Conservation (phyloP, 2,329 filamentous ascomycete genomes). For the Colletotrichum scovillei region DNA sequence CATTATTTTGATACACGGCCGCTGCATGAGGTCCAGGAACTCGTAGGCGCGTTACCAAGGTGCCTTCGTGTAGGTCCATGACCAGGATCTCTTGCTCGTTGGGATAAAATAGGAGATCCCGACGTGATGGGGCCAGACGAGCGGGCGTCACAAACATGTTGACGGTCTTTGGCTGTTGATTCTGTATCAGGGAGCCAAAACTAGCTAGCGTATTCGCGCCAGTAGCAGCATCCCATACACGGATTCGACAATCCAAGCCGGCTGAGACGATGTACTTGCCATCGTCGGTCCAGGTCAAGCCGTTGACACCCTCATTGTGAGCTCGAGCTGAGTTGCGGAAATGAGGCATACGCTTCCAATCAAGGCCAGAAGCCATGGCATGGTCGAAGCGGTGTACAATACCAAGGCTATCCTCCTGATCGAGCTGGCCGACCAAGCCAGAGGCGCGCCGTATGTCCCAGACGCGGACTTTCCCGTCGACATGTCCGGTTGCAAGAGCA, state of each 20-base stretch:
- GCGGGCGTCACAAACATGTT: constrained; percentile 73
- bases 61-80: constrained; percentile 83
- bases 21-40: constrained; percentile 67
- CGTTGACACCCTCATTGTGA: constrained; percentile 86
- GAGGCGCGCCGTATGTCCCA: constrained; percentile 90
- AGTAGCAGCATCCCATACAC: constrained; percentile 85
- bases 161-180: constrained; percentile 72
- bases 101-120: constrained; percentile 81
- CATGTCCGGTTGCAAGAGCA: constrained; percentile 84
- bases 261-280: constrained; percentile 81
- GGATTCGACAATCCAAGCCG: constrained; percentile 85
- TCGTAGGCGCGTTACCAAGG: constrained; percentile 76
- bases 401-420: constrained; percentile 86
- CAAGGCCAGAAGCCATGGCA: constrained; percentile 44
- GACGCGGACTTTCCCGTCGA: constrained; percentile 83
- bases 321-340: constrained; percentile 70
- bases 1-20: constrained; percentile 57
- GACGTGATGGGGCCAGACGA: constrained; percentile 63
- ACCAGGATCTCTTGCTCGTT: constrained; percentile 85
- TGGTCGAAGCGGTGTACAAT: constrained; percentile 58
- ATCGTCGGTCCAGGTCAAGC: constrained; percentile 85
- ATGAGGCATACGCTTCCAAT: constrained; percentile 44
- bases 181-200: constrained; percentile 86
- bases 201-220: constrained; percentile 89
- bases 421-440: constrained; percentile 79